Conservation (phyloP, 2,329 filamentous ascomycete genomes). For the Colletotrichum coccodes region DNA sequence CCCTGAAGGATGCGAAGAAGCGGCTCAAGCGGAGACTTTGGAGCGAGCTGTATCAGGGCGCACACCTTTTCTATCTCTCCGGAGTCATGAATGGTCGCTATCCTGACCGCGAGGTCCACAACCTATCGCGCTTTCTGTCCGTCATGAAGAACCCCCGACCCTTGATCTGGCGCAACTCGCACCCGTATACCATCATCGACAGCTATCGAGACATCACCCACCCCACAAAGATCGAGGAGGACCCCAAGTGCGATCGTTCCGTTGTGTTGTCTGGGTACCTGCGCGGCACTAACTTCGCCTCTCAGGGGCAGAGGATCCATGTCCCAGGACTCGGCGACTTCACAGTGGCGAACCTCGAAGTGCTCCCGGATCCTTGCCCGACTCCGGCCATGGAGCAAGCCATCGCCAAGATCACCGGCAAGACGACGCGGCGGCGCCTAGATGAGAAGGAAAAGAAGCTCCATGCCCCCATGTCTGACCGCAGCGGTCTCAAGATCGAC, state of each 20-base stretch:
- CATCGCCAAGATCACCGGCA: constrained; percentile 84
- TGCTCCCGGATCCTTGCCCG: constrained; percentile 92
- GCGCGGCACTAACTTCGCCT: constrained; percentile 92
- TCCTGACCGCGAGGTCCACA: constrained; percentile 95
- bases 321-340: constrained; percentile 93
- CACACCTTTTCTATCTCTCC: constrained; percentile 95
- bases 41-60: constrained; percentile 96
- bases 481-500: constrained; percentile 94
- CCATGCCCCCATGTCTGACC: constrained; percentile 98
- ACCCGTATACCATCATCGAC: constrained; percentile 93
- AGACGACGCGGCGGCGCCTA: constrained; percentile 80
- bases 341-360: constrained; percentile 84
- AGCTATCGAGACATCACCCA: constrained; percentile 96
- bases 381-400: constrained; percentile 92
- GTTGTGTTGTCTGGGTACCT: constrained; percentile 94
- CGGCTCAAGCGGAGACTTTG: constrained; percentile 94
- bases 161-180: constrained; percentile 95
- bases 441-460: constrained; percentile 98
- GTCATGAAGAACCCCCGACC: constrained; percentile 99
- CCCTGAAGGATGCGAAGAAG: constrained; percentile 94
- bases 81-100: constrained; percentile 97
- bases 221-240: constrained; percentile 88
- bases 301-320: constrained; percentile 86
- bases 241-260: constrained; percentile 89
- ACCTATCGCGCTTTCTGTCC: constrained; percentile 91